phyloP scores from a whole-genome alignment of 176 grass and related monocot genomes.

The Cenchrus purpureus region DNA sequence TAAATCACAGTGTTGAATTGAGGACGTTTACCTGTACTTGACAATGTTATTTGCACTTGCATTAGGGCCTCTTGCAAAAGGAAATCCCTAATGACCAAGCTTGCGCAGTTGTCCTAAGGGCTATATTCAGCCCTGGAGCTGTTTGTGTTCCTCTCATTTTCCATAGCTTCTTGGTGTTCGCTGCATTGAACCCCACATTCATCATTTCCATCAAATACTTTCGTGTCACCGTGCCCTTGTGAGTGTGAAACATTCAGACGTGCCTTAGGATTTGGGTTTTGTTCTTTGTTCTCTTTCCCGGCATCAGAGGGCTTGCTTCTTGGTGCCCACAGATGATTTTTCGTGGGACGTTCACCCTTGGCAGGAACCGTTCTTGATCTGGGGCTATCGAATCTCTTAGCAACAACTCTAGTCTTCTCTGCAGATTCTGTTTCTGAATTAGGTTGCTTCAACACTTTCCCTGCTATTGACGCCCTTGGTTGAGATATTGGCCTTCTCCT shows the following conservation, averaged over 20 bases:
- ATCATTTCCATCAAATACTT: background rate
- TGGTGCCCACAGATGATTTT: conserved; percentile 46
- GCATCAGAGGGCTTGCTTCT: conserved; percentile 38
- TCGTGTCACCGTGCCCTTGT: conserved; percentile 20
- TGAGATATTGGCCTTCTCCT: conserved; percentile 53
- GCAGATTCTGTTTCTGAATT: conserved; percentile 37
- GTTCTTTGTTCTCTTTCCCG: conserved; percentile 69
- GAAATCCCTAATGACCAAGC: conserved; percentile 19
- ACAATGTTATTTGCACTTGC: conserved; percentile 21
- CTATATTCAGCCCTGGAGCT: conserved; percentile 17
- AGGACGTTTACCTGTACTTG: conserved; percentile 33
- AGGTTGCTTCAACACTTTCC: conserved; percentile 56
- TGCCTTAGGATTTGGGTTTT: conserved; percentile 39
- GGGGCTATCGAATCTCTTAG: conserved; percentile 41
- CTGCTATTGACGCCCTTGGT: conserved; percentile 44
- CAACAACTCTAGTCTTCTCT: conserved; percentile 38
- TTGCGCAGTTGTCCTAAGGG: background rate
- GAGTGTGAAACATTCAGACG: conserved; percentile 4
- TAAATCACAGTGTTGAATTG: background rate
- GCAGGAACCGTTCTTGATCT: conserved; percentile 19
- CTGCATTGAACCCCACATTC: conserved; percentile 31
- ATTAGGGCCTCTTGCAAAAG: conserved; percentile 31
- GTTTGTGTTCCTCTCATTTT: background rate
- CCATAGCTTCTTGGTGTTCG: conserved; percentile 23
- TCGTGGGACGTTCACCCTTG: conserved; percentile 38